Base-by-base conservation (phyloP, 805 yeast genomes). In the Saccharomyces jurei region DNA sequence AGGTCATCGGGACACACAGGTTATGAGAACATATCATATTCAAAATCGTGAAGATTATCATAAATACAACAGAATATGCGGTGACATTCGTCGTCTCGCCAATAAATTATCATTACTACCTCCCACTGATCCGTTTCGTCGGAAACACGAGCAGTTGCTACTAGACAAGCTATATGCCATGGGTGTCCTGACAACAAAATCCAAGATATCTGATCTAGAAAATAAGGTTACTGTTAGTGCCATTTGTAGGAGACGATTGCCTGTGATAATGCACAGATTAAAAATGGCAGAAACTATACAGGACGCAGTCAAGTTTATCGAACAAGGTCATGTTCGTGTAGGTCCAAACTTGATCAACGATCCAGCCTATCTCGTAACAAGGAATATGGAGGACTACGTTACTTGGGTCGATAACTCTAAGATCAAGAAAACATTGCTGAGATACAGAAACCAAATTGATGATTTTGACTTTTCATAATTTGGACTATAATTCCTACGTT, bases 361-460 rank as follows among this genome's bases (percentile, higher is more conserved):
- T 70, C 95, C 98, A 3, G 97, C 98, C 0, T 92, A 85, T 68
- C 76, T 95, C 63, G 94, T 94, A 4, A 92, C 97, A 1, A 80
- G 97, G 67, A 89, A 83, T 63, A 79, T 94, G 87, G 99, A 94
- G 69, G 99, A 94, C 70, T 94, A 89, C 70, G 78, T 94, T 62
- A 94, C 99, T 3, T 94, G 99, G 99, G 94, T 88, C n/a, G 97
- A 94, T 65, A 80, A 84, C 46, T 86, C 96, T 61, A 95, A 94
- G 84, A 91, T 95, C 71, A 91, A 87, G 77, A 80, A 86, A 65
- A 89, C 89, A 61, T 82, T 92, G 56, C 82, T 91, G 73, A 87
- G 87, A 73, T 94, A 87, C 76, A 86, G 88, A 73, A 91, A 92
- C 69, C 75, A 77, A 65, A 75, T 81, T 57, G 86, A 82, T 67